A percentile compares a stretch with the other conserved stretches of the same genome.
These are phyloP conservation scores for Kokia cookei DNA, from an alignment of 441 rosid genomes.

Conservation along the genomic window DNA sequence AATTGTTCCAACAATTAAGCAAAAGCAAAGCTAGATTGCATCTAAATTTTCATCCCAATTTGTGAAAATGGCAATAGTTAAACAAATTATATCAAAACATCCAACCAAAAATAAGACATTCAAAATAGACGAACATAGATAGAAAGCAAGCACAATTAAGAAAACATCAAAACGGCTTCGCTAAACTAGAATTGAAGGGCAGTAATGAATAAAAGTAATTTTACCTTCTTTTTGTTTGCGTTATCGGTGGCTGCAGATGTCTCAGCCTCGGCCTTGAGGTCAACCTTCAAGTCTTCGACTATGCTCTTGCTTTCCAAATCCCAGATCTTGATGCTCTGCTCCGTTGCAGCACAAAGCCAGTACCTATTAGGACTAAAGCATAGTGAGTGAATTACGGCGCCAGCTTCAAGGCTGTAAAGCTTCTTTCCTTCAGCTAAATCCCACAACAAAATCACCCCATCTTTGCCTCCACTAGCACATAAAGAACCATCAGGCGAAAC, in stretches of 20 bases:
- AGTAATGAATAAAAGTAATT: too few relatives aligned
- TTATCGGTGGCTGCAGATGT: conserved; percentile 50
- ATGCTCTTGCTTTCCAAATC: conserved; percentile 91
- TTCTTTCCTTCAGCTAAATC: conserved; percentile 93
- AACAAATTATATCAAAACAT: not conserved
- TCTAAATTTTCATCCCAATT: not conserved
- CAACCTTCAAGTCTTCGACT: conserved; percentile 93
- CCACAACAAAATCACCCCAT: conserved; percentile 82
- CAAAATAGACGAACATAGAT: not conserved
- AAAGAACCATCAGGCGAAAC: conserved; percentile 95
- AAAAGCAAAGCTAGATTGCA: not conserved
- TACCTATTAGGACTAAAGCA: conserved; percentile 97
- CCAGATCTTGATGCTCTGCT: conserved; percentile 85
- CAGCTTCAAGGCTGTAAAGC: conserved; percentile 82
- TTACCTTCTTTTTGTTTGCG: conserved; percentile 33
- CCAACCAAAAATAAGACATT: not conserved
- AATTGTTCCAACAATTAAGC: not conserved
- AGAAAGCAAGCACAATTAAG: not conserved
- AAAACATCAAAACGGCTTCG: not conserved
- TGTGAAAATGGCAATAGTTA: not conserved
- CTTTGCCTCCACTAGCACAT: conserved; percentile 98
- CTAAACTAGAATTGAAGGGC: not conserved
- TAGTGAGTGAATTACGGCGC: conserved; percentile 63
- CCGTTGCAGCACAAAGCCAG: conserved; percentile 95
- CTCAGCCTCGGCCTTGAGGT: conserved; percentile 91